A percentile compares a stretch with the other conserved stretches of the same genome.
These are phyloP conservation scores for Ceratobasidium theobromae DNA, from an alignment of 1,284 basidiomycete species.

Conservation along the genomic window DNA sequence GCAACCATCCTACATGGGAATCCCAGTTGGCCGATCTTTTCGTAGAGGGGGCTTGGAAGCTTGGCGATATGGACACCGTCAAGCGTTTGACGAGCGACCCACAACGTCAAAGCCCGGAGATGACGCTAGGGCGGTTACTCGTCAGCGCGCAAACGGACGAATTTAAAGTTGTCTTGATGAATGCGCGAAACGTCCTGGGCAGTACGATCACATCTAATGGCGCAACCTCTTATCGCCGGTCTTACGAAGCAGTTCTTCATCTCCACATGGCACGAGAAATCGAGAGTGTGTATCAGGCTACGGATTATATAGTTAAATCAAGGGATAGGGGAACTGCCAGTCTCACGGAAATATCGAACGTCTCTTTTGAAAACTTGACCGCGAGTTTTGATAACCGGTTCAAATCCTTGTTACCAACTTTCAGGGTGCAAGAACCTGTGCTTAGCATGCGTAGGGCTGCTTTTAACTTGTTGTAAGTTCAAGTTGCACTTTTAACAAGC, in stretches of 20 bases:
- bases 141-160: slow-evolving; percentile 70
- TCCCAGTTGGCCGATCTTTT: slow-evolving; percentile 78
- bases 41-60: slow-evolving; percentile 94
- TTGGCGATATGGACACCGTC: slow-evolving; percentile 90
- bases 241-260: slow-evolving; percentile 85
- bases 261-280: slow-evolving; percentile 90
- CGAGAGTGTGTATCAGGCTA: slow-evolving; percentile 67
- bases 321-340: background rate
- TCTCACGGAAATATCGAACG: background rate
- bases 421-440: slow-evolving; percentile 88
- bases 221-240: slow-evolving; percentile 75
- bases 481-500: background rate
- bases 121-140: slow-evolving; percentile 80
- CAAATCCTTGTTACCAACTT: slow-evolving; percentile 80
- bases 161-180: slow-evolving; percentile 57
- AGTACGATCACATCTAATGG: slow-evolving; percentile 80
- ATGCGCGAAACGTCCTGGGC: slow-evolving; percentile 78
- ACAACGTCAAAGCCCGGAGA: slow-evolving; percentile 57
- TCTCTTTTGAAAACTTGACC: slow-evolving; percentile 3
- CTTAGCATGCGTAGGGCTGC: slow-evolving; percentile 89
- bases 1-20: slow-evolving; percentile 84
- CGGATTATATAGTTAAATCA: slow-evolving; percentile 23
- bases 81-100: slow-evolving; percentile 57
- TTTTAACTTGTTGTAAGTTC: slow-evolving; percentile 69
- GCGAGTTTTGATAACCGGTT: slow-evolving; percentile 28